Percentiles rank a stretch among this genome's conserved stretches.
Conservation (phyloP, 352 stramenopile species). For the Globisporangium cylindrosporum region DNA sequence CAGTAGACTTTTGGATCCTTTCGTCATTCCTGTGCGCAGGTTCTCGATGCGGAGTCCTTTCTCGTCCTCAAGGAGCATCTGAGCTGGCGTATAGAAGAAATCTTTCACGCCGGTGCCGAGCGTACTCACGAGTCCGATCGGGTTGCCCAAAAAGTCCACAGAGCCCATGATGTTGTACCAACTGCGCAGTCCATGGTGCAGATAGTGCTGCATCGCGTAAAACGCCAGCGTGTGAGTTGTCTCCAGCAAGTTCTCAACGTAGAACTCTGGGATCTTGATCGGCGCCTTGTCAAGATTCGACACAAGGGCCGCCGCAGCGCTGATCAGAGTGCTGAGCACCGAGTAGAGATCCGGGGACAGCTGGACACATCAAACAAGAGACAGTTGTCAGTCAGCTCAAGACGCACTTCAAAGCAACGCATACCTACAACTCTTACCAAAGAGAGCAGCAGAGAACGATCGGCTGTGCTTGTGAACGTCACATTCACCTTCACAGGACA, state of each 20-base stretch:
- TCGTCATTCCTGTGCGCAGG: slow-evolving; percentile 84
- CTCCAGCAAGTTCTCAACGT: slow-evolving; percentile 86
- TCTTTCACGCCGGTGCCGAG: slow-evolving; percentile 90
- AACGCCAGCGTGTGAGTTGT: slow-evolving; percentile 82
- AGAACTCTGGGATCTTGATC: slow-evolving; percentile 88
- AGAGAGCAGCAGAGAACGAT: slow-evolving; percentile 78
- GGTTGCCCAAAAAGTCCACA: slow-evolving; percentile 89
- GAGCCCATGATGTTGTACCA: slow-evolving; percentile 90
- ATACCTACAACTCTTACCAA: slow-evolving; percentile 32
- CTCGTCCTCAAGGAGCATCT: slow-evolving; percentile 91
- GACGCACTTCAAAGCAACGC: neutral
- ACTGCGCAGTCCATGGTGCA: slow-evolving; percentile 77
- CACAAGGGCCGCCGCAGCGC: slow-evolving; percentile 71
- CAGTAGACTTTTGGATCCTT: slow-evolving; percentile 84
- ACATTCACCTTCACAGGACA: slow-evolving; percentile 87
- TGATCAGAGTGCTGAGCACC: slow-evolving; percentile 76
- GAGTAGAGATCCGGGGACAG: slow-evolving; percentile 82
- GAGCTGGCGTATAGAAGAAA: slow-evolving; percentile 94
- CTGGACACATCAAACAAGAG: slow-evolving; percentile 18
- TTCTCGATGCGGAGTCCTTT: slow-evolving; percentile 84
- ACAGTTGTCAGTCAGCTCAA: slow-evolving; percentile 9
- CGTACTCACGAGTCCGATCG: slow-evolving; percentile 87
- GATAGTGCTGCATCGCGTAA: slow-evolving; percentile 86
- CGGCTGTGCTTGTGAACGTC: slow-evolving; percentile 84
- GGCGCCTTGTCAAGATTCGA: slow-evolving; percentile 85